These are phyloP conservation scores for Hypoxylon rubiginosum DNA, from an alignment of 2,329 filamentous ascomycete genomes.

Conservation along the genomic window DNA sequence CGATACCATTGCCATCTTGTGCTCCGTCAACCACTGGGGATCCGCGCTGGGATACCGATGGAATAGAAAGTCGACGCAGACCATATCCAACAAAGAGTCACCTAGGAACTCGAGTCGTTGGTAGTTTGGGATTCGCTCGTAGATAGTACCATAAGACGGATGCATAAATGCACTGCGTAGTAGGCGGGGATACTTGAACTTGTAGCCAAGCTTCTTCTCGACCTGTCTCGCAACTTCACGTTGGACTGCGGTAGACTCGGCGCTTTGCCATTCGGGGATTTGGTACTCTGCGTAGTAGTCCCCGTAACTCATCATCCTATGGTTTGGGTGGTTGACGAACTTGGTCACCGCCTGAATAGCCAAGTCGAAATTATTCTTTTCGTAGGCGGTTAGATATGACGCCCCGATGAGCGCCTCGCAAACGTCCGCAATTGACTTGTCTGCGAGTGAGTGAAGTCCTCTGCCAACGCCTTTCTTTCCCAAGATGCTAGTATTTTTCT, in stretches of 20 bases:
- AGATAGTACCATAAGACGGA: constrained; percentile 81
- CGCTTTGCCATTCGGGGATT: constrained; percentile 78
- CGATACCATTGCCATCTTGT: constrained; percentile 99
- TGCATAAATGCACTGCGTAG: constrained; percentile 90
- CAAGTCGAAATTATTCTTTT: constrained; percentile 64
- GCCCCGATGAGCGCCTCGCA: constrained; percentile 96
- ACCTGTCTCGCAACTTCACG: constrained; percentile 76
- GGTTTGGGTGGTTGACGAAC: constrained; percentile 77
- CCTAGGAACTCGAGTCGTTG: constrained; percentile 94
- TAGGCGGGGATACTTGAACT: constrained; percentile 81
- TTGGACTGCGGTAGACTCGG: constrained; percentile 74
- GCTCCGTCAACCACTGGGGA: constrained; percentile 97
- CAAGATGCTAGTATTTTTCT: constrained; percentile 67
- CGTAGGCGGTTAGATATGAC: constrained; percentile 69
- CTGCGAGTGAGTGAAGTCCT: constrained; percentile 76
- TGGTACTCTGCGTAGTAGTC: constrained; percentile 81
- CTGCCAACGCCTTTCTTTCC: constrained; percentile 72
- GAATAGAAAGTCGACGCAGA: constrained; percentile 85
- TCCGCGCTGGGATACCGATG: constrained; percentile 81
- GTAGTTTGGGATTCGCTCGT: constrained; percentile 86
- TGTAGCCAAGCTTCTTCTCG: constrained; percentile 67
- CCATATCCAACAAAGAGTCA: constrained; percentile 74
- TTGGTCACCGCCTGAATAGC: constrained; percentile 74
- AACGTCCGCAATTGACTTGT: constrained; percentile 95
- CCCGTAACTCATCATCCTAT: constrained; percentile 75